Conservation (phyloP, 2,329 filamentous ascomycete genomes). For the Aspergillus aculeatinus region DNA sequence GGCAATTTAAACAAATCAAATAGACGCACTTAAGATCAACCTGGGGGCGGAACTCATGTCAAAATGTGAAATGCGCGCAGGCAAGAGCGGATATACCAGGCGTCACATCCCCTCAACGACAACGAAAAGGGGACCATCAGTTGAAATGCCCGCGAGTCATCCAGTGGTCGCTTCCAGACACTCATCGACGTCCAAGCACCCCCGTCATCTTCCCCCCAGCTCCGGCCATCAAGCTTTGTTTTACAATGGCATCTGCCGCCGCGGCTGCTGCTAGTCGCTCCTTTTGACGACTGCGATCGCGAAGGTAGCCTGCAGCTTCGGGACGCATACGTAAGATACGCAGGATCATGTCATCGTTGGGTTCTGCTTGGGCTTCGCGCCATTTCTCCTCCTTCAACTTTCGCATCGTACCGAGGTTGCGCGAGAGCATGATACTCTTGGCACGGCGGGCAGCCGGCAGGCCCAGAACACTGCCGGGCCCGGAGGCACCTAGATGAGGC, state of each 20-base stretch:
- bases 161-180: background rate
- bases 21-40: background rate
- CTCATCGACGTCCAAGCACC: conserved; percentile 36
- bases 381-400: conserved; percentile 95
- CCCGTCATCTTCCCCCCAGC: conserved; percentile 55
- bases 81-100: background rate
- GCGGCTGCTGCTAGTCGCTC: conserved; percentile 86
- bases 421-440: conserved; percentile 83
- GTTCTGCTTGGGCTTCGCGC: conserved; percentile 92
- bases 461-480: conserved; percentile 49
- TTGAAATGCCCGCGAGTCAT: conserved; percentile 3
- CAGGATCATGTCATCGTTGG: conserved; percentile 96
- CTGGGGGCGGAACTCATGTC: conserved; percentile 14
- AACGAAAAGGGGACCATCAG: background rate
- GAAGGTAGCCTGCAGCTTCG: conserved; percentile 82
- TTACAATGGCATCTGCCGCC: conserved; percentile 90
- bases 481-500: conserved; percentile 46
- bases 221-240: conserved; percentile 74
- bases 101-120: background rate
- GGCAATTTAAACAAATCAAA: background rate
- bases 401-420: conserved; percentile 93
- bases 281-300: conserved; percentile 88
- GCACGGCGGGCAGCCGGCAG: conserved; percentile 51
- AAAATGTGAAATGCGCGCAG: background rate
- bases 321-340: conserved; percentile 92